Evolutionary conservation across 2,329 filamentous ascomycete species (phyloP).

Genomic region (Xylaria sp.): DNA sequence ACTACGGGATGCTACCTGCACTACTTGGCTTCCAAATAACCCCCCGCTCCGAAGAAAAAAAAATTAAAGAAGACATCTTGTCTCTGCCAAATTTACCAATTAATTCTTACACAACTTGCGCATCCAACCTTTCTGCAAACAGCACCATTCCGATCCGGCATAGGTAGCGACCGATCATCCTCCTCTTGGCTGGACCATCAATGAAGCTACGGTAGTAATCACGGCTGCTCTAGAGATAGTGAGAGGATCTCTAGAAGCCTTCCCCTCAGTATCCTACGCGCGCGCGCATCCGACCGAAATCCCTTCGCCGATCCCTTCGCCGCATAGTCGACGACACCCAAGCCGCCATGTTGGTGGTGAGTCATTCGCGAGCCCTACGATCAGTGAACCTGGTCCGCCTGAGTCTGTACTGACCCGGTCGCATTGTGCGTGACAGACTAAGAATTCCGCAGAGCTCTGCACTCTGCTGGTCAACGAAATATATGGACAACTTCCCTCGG

Average conservation of each 20-base stretch:
- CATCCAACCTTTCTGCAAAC: neutral
- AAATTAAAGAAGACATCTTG: slow-evolving; percentile 1
- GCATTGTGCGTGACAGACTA: slow-evolving; percentile 44
- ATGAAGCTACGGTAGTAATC: slow-evolving; percentile 64
- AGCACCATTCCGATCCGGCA: neutral
- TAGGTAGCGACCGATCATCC: neutral
- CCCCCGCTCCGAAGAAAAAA: slow-evolving; percentile 29
- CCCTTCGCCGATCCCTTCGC: slow-evolving; percentile 9
- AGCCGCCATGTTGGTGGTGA: slow-evolving; percentile 32
- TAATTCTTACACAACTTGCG: slow-evolving; percentile 11
- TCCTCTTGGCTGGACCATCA: slow-evolving; percentile 33
- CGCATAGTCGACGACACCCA: slow-evolving; percentile 9
- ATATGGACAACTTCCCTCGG: slow-evolving; percentile 86
- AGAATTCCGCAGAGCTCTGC: slow-evolving; percentile 82
- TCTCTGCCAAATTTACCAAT: too few relatives aligned
- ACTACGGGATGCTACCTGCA: neutral
- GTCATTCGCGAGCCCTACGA: slow-evolving; percentile 16
- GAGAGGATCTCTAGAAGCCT: slow-evolving; percentile 71
- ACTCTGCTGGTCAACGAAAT: slow-evolving; percentile 81
- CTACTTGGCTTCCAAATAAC: neutral
- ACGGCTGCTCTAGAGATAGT: slow-evolving; percentile 71
- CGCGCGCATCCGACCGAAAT: slow-evolving; percentile 11
- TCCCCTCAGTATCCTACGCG: slow-evolving; percentile 15
- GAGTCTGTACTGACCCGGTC: slow-evolving; percentile 24
- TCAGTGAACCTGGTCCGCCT: neutral